Conservation (phyloP, 2,329 filamentous ascomycete genomes). For the Ophiostoma pallidulum region DNA sequence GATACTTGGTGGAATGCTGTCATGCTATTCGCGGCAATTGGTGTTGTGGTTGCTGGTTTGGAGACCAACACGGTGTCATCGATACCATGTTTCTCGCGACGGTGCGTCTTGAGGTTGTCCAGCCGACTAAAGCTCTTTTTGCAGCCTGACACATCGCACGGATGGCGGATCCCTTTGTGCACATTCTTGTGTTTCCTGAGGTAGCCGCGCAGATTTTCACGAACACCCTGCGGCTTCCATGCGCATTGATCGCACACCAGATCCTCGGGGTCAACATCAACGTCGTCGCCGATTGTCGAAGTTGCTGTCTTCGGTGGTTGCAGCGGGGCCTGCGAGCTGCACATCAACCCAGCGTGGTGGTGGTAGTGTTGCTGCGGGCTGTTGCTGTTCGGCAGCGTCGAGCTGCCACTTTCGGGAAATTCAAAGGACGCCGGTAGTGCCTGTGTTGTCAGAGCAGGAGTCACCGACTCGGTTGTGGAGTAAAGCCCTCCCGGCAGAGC, state of each 20-base stretch:
- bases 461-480: neutral
- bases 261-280: conserved; percentile 18
- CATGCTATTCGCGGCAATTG: neutral
- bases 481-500: neutral
- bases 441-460: neutral
- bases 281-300: conserved; percentile 2
- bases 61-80: conserved; percentile 12
- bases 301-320: neutral
- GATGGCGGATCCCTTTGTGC: conserved; percentile 21
- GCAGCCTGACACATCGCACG: conserved; percentile 21
- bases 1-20: neutral
- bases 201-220: conserved; percentile 23
- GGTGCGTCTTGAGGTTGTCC: conserved; percentile 25
- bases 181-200: conserved; percentile 26
- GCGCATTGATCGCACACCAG: conserved; percentile 23
- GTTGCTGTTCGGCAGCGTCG: too few species aligned
- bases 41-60: neutral
- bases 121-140: conserved; percentile 23
- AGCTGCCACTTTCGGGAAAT: neutral
- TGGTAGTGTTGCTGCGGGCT: neutral
- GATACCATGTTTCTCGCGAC: conserved; percentile 23
- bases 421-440: neutral
- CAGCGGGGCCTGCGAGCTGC: conserved; percentile 7
- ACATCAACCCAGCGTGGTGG: conserved; percentile 5
- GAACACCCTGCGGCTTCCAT: conserved; percentile 23